These are phyloP conservation scores for Tetracentron sinense DNA, from an alignment of 164 flowering plant species.

Conservation along the genomic window DNA sequence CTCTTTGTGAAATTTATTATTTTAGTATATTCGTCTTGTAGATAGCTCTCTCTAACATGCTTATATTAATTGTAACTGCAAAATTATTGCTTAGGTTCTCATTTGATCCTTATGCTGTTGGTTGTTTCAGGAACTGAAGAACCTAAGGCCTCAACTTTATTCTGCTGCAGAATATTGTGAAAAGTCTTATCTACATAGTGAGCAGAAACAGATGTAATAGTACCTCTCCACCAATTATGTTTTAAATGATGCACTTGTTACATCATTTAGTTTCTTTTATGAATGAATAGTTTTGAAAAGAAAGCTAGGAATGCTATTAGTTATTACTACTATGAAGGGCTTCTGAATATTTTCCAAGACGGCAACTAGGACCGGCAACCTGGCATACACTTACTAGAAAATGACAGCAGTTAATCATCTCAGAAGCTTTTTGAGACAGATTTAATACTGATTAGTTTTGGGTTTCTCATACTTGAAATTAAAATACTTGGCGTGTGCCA, in stretches of 20 bases:
- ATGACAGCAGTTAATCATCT: neutral
- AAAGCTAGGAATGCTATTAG: no score
- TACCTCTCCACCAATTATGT: neutral
- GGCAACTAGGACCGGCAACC: no score
- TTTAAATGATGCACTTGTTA: no score
- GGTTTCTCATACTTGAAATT: neutral
- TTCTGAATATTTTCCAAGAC: no score
- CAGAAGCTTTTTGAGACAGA: neutral
- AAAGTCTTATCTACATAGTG: slow-evolving; percentile 45
- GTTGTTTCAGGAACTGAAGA: slow-evolving; percentile 44
- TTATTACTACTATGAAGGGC: no score
- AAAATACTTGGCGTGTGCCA: neutral
- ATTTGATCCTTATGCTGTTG: neutral
- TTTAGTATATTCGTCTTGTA: no score
- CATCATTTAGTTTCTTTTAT: no score
- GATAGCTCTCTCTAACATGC: neutral
- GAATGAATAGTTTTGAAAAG: no score
- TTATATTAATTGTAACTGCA: neutral
- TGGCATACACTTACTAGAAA: neutral
- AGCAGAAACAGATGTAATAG: slow-evolving; percentile 53
- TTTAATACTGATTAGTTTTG: no score
- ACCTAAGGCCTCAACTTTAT: slow-evolving; percentile 54
- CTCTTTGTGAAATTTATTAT: no score
- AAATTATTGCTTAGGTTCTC: neutral
- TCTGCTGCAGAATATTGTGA: slow-evolving; percentile 61